Evolutionary conservation across 768 basidiomycete species (phyloP).

Genomic region (Rickenella mellea): DNA sequence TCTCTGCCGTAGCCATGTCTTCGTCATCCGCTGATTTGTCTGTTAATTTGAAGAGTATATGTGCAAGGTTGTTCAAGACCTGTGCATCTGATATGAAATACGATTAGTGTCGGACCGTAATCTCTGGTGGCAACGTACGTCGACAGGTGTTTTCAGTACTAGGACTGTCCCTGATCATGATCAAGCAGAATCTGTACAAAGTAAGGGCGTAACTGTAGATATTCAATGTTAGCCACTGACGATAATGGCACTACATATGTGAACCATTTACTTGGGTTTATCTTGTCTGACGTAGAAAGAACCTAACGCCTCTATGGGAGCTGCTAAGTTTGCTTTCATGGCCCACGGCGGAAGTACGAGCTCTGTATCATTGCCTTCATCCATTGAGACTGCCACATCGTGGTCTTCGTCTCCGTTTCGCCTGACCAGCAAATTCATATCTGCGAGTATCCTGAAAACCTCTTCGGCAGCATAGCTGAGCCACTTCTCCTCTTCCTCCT

Average conservation of each 20-base stretch:
- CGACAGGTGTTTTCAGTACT: conserved; percentile 48
- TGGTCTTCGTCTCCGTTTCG: too few species aligned
- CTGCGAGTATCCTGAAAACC: conserved; percentile 23
- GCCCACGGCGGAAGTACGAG: conserved; percentile 51
- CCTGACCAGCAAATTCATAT: conserved; percentile 1
- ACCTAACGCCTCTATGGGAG: conserved; percentile 60
- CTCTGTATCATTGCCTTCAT: conserved; percentile 22
- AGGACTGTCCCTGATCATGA: not conserved
- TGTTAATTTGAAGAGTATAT: too few species aligned
- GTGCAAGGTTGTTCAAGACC: conserved; percentile 39
- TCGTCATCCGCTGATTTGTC: conserved; percentile 37
- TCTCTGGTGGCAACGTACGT: conserved; percentile 27
- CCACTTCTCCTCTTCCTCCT: conserved; percentile 33
- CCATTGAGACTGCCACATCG: not conserved
- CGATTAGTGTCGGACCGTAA: not conserved
- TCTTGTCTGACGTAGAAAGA: conserved; percentile 48
- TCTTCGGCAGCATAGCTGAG: conserved; percentile 35
- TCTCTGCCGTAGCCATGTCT: conserved; percentile 55
- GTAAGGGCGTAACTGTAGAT: not conserved
- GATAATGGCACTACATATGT: too few species aligned
- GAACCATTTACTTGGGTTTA: conserved; percentile 41
- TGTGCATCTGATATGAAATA: conserved; percentile 26
- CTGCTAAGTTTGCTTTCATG: conserved; percentile 44
- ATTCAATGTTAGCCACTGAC: too few species aligned
- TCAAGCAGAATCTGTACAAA: too few species aligned